Conservation (phyloP, 805 yeast species). For the Myxozyma mucilagina region DNA sequence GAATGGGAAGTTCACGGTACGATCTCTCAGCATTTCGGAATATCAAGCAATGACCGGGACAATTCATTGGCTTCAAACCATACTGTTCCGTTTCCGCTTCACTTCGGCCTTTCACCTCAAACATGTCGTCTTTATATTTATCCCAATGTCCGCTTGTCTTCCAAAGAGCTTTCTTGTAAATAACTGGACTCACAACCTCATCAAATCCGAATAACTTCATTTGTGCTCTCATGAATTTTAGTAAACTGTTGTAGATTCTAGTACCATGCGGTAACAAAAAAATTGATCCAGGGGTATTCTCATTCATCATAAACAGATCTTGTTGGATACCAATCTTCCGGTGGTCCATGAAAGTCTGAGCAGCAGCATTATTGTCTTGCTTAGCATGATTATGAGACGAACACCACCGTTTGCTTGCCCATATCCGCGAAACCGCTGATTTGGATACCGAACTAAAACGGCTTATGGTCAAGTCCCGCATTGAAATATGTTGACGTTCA, state of each 20-base stretch:
- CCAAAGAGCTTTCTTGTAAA: conserved; percentile 82
- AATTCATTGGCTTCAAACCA: conserved; percentile 93
- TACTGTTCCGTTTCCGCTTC: conserved; percentile 46
- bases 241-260: conserved; percentile 73
- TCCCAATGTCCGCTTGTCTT: conserved; percentile 95
- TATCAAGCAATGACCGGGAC: conserved; percentile 94
- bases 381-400: background rate
- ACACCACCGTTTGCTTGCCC: background rate
- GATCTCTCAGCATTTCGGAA: conserved; percentile 92
- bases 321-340: conserved; percentile 60
- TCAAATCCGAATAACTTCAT: conserved; percentile 79
- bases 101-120: conserved; percentile 55
- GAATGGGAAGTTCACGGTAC: conserved; percentile 96
- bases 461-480: background rate
- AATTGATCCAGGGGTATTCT: conserved; percentile 84
- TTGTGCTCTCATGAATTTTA: conserved; percentile 81
- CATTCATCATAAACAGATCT: conserved; percentile 73
- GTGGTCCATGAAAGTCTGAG: conserved; percentile 27
- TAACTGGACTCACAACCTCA: conserved; percentile 90
- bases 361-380: background rate
- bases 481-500: background rate
- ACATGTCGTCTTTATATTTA: conserved; percentile 93
- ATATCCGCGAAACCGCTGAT: background rate
- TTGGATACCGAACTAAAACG: background rate
- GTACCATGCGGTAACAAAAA: conserved; percentile 95